Evolutionary conservation across 2,329 filamentous ascomycete species (phyloP).

Genomic region (Furcasterigmium sp.): DNA sequence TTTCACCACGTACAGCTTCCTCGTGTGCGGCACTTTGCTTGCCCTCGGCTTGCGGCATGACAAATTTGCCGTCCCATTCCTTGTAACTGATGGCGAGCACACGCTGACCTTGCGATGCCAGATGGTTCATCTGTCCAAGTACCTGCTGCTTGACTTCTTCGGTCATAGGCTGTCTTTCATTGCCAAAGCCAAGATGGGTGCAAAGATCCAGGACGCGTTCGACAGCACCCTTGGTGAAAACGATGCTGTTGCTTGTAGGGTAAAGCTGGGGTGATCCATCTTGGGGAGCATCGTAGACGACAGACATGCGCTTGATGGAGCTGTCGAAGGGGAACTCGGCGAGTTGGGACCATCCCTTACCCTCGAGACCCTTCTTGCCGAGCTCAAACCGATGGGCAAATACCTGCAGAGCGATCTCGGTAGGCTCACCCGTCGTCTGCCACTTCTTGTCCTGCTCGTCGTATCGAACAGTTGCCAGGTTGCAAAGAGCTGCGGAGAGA

Average conservation of each 20-base stretch:
- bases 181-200: slow-evolving; percentile 37
- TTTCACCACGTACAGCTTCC: slow-evolving; percentile 43
- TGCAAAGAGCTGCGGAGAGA: slow-evolving; percentile 57
- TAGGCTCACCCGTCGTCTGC: slow-evolving; percentile 66
- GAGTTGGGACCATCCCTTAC: slow-evolving; percentile 54
- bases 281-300: slow-evolving; percentile 55
- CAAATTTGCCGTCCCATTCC: slow-evolving; percentile 46
- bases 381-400: slow-evolving; percentile 64
- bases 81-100: slow-evolving; percentile 68
- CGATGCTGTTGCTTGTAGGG: slow-evolving; percentile 34
- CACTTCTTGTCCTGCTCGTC: slow-evolving; percentile 52
- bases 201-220: slow-evolving; percentile 57
- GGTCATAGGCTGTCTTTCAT: slow-evolving; percentile 38
- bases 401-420: slow-evolving; percentile 72
- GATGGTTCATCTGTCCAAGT: slow-evolving; percentile 47
- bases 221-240: slow-evolving; percentile 59
- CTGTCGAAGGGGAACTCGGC: slow-evolving; percentile 78
- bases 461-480: slow-evolving; percentile 54
- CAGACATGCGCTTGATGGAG: slow-evolving; percentile 74
- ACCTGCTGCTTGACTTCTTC: slow-evolving; percentile 45
- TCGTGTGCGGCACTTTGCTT: slow-evolving; percentile 27
- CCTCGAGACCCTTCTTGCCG: slow-evolving; percentile 48
- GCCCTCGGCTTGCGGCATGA: slow-evolving; percentile 1
- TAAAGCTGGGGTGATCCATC: slow-evolving; percentile 1
- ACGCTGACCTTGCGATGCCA: slow-evolving; percentile 65